Conservation (phyloP, 257 asterid species). For the Solanum megistacrolobum region DNA sequence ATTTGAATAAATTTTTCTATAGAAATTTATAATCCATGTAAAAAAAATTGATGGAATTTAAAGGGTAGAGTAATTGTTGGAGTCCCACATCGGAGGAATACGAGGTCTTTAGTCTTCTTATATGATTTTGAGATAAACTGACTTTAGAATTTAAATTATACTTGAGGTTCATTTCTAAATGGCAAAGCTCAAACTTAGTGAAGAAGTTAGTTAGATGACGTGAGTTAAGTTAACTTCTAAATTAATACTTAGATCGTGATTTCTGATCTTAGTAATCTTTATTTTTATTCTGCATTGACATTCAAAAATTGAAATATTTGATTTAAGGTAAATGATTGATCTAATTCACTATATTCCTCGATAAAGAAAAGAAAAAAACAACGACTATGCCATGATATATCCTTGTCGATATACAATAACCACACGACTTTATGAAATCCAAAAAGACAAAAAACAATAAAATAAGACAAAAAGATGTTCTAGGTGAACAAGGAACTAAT, state of each 20-base stretch:
- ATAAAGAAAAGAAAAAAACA: background rate
- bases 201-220: background rate
- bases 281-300: too few species aligned
- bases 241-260: background rate
- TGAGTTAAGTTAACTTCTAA: background rate
- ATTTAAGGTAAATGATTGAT: background rate
- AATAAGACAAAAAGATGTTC: background rate
- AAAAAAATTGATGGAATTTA: background rate
- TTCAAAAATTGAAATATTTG: too few species aligned
- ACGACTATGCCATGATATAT: background rate
- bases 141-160: too few species aligned
- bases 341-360: background rate
- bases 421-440: background rate
- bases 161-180: too few species aligned
- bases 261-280: too few species aligned
- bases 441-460: background rate
- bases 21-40: too few species aligned
- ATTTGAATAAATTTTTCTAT: too few species aligned
- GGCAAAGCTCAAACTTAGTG: background rate
- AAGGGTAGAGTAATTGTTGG: background rate
- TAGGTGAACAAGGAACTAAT: background rate
- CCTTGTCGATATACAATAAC: background rate
- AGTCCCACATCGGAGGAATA: too few species aligned
- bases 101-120: too few species aligned
- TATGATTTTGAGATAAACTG: too few species aligned